Percentiles rank a stretch among this genome's conserved stretches.
These are phyloP conservation scores for Phytopythium cucurbitacearum DNA, from an alignment of 352 stramenopile genomes.

Conservation along the genomic window DNA sequence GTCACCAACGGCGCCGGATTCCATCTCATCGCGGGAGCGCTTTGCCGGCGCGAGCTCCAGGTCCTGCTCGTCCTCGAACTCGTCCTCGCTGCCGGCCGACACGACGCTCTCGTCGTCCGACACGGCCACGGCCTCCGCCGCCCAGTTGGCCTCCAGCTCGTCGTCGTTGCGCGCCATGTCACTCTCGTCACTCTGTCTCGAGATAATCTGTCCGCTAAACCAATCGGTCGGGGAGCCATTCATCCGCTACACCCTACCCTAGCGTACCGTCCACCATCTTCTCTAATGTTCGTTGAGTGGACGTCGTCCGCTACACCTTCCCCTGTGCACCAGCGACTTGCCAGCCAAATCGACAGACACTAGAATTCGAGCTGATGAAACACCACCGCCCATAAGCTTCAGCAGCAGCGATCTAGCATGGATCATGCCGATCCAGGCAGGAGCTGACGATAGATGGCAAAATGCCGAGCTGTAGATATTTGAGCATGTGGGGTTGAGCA, in stretches of 20 bases:
- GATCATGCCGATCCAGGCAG: too few relatives aligned
- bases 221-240: neutral
- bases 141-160: conserved; percentile 67
- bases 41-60: conserved; percentile 46
- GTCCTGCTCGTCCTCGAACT: conserved; percentile 73
- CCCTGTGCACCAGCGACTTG: neutral
- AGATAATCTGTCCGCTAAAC: too few relatives aligned
- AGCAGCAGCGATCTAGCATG: too few relatives aligned
- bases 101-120: conserved; percentile 49
- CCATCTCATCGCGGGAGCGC: conserved; percentile 36
- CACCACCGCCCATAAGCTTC: too few relatives aligned
- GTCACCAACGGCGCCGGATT: neutral
- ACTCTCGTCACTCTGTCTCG: neutral
- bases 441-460: too few relatives aligned
- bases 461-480: too few relatives aligned
- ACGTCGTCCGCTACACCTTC: conserved; percentile 1
- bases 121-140: conserved; percentile 24
- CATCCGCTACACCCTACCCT: neutral
- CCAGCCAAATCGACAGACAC: too few relatives aligned
- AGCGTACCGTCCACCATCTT: too few relatives aligned
- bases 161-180: conserved; percentile 35
- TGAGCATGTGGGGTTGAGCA: too few relatives aligned
- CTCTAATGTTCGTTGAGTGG: too few relatives aligned
- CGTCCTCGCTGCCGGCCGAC: conserved; percentile 72
- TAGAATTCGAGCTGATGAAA: too few relatives aligned